phyloP scores from a whole-genome alignment of 1,139 yeast genomes.

The Geotrichum histeridarum region DNA sequence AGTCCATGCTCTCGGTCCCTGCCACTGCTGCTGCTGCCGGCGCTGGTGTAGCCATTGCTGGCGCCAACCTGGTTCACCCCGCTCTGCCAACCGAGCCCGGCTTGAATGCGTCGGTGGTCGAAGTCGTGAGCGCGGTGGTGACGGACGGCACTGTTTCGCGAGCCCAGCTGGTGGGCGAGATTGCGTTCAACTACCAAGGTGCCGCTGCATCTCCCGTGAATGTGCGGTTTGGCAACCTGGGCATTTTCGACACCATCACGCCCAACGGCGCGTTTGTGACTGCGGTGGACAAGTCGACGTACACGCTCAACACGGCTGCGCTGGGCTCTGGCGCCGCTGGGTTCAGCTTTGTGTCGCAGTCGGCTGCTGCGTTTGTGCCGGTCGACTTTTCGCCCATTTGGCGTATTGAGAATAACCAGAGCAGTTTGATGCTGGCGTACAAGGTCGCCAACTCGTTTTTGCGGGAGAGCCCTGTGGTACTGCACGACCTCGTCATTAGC shows the following conservation, averaged over 20 bases:
- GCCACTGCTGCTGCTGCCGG: constrained; percentile 16
- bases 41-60: constrained; percentile 26
- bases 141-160: constrained; percentile 57
- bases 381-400: constrained; percentile 72
- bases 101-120: constrained; percentile 72
- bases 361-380: constrained; percentile 48
- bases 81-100: constrained; percentile 50
- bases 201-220: constrained; percentile 22
- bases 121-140: constrained; percentile 68
- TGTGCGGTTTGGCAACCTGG: constrained; percentile 21
- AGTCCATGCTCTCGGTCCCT: constrained; percentile 8
- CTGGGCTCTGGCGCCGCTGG: constrained; percentile 42
- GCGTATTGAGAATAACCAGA: constrained; percentile 80
- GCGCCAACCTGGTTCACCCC: constrained; percentile 40
- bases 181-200: constrained; percentile 61
- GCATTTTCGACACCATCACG: constrained; percentile 21
- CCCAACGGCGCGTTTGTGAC: constrained; percentile 27
- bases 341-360: constrained; percentile 50
- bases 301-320: constrained; percentile 21
- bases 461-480: constrained; percentile 42
- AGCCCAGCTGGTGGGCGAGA: constrained; percentile 69
- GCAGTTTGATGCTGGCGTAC: constrained; percentile 74
- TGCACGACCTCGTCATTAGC: constrained; percentile 56
- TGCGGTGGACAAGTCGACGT: constrained; percentile 19
- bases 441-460: constrained; percentile 52